Evolutionary conservation across 2,329 filamentous ascomycete genomes (phyloP), one percentile per base, ranked within the genome.

Genomic region (Immersiporthe knoxdaviesiana): DNA sequence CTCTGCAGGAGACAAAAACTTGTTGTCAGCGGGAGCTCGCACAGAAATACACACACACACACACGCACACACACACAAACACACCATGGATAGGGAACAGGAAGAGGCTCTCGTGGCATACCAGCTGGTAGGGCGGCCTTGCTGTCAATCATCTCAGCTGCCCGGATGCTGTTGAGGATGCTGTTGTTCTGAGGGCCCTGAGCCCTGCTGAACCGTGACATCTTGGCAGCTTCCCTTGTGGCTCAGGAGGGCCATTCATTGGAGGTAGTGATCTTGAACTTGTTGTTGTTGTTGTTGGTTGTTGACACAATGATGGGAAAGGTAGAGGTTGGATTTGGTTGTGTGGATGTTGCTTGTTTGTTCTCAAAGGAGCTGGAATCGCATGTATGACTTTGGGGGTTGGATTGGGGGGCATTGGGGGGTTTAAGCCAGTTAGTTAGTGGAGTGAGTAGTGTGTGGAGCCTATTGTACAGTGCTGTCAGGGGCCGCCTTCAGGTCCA

Each of bases 121-220:
- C 92, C 92, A 79, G 93, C 94, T 72, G 95, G 95, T 44, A 98
- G 85, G 54, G 89, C 86, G 32, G 94, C 88, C 80, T 93, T 94
- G 52, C 88, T 86, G 68, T 92, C 90, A 70, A 94, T 83, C 84
- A 97, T 92, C 79, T 93, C 89, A 27, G 93, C 91, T 72, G 91
- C 90, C 76, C 91, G 91, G 75, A 98, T 84, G 59, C 92, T 92
- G 70, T 89, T 88, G 76, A 97, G 84, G 74, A 97, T 88, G 78
- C 85, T 85, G 72, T 78, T 83, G 72, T 78, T 80, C 75, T 81
- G 81, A 58, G 66, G 68, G 60, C 70, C 70, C 18, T 72, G 69
- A 54, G 79, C 78, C 75, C 80, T 78, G 75, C 79, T 83, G 73
- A 82, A 79, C 73, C 79, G 79, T 69, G 83, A 80, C 83, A 85